Evolutionary conservation across 192 early-diverging fungal genomes (phyloP), one percentile per base, ranked within the genome.

Genomic region (Dimargaris cristalligena): DNA sequence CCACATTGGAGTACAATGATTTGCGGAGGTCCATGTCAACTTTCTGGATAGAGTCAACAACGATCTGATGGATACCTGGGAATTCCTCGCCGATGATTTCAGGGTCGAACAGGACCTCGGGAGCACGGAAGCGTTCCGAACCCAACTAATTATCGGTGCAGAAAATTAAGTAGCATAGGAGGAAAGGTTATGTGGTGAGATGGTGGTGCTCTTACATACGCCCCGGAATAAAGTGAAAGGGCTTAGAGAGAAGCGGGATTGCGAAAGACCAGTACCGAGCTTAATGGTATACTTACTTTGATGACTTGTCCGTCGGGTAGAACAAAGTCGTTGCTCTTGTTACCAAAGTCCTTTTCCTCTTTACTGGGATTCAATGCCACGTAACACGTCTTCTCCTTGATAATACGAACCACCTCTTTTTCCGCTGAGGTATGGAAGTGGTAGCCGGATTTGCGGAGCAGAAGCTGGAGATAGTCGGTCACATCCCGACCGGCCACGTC

Each of bases 341-440:
- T 76, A 13, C 65, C 74, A 29, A 79, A 70, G 59, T 95, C 92
- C 74, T 97, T 97, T 67, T 97, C 94, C 70, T 95, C 93, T 64
- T 91, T 89, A 58, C 75, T 67, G 22, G 93, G 91, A 68, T 89
- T 90, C 44, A 81, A 61, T 31, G 95, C 85, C 51, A 99, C 67
- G 64, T 94, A 97, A 73, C 93, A 99, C 25, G 84, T 80, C 70
- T 89, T 94, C 62, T 99, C 95, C 72, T 99, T 99, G 60, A 97
- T 87, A 54, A 89, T 81, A 47, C 94, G 81, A 9, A 95, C 92
- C 55, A 96, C 82, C 67, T 99, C 95, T 61, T 85, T 86, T 68
- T 99, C 95, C 45, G 95, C 94, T 18, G 88, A 84, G 2, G 90
- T 97, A 63, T 85, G 76, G 65, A 99, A 87, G 59, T 81, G 75